phyloP scores from a whole-genome alignment of 2,329 filamentous ascomycete genomes.

The Esteya vermicola region DNA sequence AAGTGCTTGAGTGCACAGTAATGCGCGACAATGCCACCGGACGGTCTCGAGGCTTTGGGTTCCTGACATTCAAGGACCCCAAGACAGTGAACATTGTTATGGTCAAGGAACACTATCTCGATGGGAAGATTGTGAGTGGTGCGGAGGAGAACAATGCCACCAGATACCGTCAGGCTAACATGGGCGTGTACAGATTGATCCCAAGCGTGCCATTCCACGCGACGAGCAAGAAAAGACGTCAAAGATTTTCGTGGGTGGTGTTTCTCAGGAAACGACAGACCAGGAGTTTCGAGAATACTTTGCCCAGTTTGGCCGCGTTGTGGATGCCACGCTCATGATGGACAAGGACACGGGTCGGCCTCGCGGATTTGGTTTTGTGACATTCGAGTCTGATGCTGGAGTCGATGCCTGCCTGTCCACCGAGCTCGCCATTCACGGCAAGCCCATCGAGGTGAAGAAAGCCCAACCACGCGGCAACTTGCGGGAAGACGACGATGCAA shows the following conservation, averaged over 20 bases:
- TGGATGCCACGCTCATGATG: conserved; percentile 98
- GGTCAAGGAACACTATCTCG: conserved; percentile 97
- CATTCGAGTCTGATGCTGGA: conserved; percentile 89
- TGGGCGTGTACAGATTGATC: conserved; percentile 59
- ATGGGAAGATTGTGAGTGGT: conserved; percentile 84
- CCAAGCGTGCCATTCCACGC: conserved; percentile 89
- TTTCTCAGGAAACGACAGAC: conserved; percentile 93
- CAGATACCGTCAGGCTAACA: not conserved
- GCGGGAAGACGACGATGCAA: conserved; percentile 73
- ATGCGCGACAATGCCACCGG: conserved; percentile 95
- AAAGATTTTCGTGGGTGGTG: conserved; percentile 97
- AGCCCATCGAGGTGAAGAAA: conserved; percentile 96
- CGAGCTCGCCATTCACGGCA: conserved; percentile 83
- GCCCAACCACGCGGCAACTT: conserved; percentile 92
- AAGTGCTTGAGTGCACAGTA: conserved; percentile 96
- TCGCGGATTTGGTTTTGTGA: conserved; percentile 93
- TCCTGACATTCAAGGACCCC: conserved; percentile 93
- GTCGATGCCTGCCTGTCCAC: conserved; percentile 81
- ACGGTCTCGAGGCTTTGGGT: conserved; percentile 88
- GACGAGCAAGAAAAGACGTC: conserved; percentile 97
- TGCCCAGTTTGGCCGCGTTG: conserved; percentile 86
- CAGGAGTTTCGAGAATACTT: conserved; percentile 96
- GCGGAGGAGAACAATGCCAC: not conserved
- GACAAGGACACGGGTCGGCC: conserved; percentile 98
- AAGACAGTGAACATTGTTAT: conserved; percentile 98